These are phyloP conservation scores for Venturia asperata DNA, from an alignment of 2,329 filamentous ascomycete species.

Conservation along the genomic window DNA sequence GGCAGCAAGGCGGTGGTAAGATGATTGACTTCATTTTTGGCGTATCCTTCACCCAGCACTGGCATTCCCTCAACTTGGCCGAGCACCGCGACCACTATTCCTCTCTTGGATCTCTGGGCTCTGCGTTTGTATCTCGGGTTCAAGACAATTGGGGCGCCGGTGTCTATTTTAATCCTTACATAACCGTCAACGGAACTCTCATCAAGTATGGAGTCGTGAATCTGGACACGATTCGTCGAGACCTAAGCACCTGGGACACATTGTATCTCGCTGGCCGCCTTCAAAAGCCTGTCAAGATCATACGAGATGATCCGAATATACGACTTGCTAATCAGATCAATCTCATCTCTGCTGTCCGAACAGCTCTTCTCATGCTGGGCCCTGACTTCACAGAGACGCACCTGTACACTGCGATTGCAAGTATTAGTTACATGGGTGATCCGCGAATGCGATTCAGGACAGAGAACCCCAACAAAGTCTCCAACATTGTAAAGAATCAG, in stretches of 20 bases:
- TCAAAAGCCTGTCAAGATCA: conserved; percentile 96
- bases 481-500: conserved; percentile 90
- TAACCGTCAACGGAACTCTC: conserved; percentile 88
- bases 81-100: conserved; percentile 94
- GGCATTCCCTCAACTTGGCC: conserved; percentile 86
- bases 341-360: conserved; percentile 81
- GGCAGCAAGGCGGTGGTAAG: conserved; percentile 81
- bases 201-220: conserved; percentile 99
- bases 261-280: conserved; percentile 93
- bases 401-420: conserved; percentile 84
- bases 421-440: conserved; percentile 90
- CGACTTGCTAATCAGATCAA: conserved; percentile 95
- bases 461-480: conserved; percentile 86
- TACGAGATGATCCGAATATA: conserved; percentile 86
- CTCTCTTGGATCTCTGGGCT: conserved; percentile 72
- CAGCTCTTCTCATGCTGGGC: conserved; percentile 79
- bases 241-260: conserved; percentile 86
- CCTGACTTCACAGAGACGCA: conserved; percentile 77
- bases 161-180: conserved; percentile 95
- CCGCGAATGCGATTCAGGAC: conserved; percentile 89
- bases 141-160: conserved; percentile 88
- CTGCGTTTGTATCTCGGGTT: conserved; percentile 72
- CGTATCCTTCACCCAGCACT: conserved; percentile 89
- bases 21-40: conserved; percentile 99
- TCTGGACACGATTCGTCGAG: conserved; percentile 76